These are phyloP conservation scores for Acanthamoeba royreba DNA, from an alignment of 208 protist genomes.

Conservation along the genomic window DNA sequence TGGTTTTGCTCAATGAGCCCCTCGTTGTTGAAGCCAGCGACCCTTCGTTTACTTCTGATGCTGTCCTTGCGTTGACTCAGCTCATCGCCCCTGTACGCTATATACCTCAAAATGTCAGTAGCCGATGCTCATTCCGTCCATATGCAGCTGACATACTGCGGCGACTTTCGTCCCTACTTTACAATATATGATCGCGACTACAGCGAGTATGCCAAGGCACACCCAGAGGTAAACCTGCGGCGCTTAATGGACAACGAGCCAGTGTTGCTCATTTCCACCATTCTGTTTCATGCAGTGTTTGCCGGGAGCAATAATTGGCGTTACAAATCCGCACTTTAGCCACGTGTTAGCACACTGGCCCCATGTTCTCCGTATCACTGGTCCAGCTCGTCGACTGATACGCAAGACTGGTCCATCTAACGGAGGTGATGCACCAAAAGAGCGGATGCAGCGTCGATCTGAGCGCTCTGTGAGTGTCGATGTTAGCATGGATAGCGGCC, in stretches of 20 bases:
- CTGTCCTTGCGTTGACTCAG: not conserved
- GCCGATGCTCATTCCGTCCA: too few species aligned
- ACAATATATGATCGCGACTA: conserved; percentile 21
- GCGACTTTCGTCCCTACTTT: conserved; percentile 27
- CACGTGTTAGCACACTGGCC: not conserved
- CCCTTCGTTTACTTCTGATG: not conserved
- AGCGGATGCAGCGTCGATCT: too few species aligned
- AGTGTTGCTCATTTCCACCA: not conserved
- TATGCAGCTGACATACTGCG: not conserved
- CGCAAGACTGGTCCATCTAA: not conserved
- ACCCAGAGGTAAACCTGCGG: conserved; percentile 19
- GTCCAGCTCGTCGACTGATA: not conserved
- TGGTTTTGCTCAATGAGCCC: not conserved
- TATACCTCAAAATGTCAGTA: not conserved
- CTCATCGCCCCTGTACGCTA: not conserved
- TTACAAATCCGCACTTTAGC: conserved; percentile 8
- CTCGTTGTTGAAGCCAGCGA: not conserved
- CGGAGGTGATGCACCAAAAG: too few species aligned
- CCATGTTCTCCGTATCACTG: not conserved
- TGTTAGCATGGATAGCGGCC: not conserved
- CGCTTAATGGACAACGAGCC: not conserved
- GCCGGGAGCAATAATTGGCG: not conserved
- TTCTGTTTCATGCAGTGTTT: not conserved
- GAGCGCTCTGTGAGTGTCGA: not conserved
- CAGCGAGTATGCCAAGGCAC: conserved; percentile 5